These are phyloP conservation scores for Globisporangium carolinianum DNA, from an alignment of 352 stramenopile species.

Conservation along the genomic window DNA sequence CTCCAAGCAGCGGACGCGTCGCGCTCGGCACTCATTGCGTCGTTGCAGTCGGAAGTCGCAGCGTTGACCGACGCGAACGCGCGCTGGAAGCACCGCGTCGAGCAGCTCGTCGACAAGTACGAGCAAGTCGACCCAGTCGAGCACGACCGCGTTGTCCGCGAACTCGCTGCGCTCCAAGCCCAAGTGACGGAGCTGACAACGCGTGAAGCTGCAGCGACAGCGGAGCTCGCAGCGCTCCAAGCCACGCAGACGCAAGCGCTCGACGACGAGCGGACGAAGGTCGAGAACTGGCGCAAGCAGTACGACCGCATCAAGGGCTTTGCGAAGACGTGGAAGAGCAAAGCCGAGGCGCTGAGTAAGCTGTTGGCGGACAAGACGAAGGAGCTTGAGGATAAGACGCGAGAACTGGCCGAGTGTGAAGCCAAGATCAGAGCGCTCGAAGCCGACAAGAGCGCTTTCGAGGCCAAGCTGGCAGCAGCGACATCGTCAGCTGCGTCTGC, in stretches of 20 bases:
- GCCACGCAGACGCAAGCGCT: conserved; percentile 38
- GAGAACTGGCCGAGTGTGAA: conserved; percentile 30
- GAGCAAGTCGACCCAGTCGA: conserved; percentile 72
- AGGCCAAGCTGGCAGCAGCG: conserved; percentile 31
- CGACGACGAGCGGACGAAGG: conserved; percentile 60
- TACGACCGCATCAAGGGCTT: conserved; percentile 79
- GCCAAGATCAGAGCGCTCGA: conserved; percentile 28
- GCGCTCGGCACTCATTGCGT: conserved; percentile 45
- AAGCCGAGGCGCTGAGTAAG: conserved; percentile 58
- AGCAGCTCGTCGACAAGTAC: conserved; percentile 80
- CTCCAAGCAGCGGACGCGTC: conserved; percentile 34
- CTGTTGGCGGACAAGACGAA: conserved; percentile 66
- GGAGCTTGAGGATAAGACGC: conserved; percentile 41
- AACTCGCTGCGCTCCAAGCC: conserved; percentile 45
- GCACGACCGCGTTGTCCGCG: conserved; percentile 57
- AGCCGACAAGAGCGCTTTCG: conserved; percentile 34
- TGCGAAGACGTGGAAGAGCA: conserved; percentile 79
- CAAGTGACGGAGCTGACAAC: conserved; percentile 38
- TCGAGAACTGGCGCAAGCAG: conserved; percentile 64
- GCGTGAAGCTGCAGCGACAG: conserved; percentile 28
- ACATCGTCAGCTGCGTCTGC: no score
- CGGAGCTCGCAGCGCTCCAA: conserved; percentile 42
- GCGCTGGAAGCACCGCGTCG: conserved; percentile 73
- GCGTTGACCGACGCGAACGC: conserved; percentile 58
- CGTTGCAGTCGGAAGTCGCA: conserved; percentile 55